Conservation (phyloP, 352 stramenopile genomes). For the Aphanomyces euteiches region DNA sequence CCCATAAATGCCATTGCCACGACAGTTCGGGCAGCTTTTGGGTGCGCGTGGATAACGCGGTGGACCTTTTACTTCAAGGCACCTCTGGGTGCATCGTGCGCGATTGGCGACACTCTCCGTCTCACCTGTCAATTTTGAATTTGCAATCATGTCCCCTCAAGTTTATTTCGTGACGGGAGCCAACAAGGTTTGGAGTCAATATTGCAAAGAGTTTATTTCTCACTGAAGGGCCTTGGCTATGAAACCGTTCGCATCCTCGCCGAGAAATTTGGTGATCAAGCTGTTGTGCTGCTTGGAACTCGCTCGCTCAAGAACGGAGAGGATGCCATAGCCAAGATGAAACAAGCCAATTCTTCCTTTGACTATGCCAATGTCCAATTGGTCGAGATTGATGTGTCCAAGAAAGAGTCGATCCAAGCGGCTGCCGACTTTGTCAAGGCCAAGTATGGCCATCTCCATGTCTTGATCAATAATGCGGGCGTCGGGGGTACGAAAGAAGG, state of each 20-base stretch:
- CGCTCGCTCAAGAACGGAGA: not conserved
- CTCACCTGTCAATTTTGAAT: too few relatives aligned
- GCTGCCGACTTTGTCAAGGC: not conserved
- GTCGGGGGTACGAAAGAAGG: not conserved
- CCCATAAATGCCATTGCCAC: too few relatives aligned
- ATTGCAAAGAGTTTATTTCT: too few relatives aligned
- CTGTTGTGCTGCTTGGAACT: conserved; percentile 11
- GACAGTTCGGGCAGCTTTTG: too few relatives aligned
- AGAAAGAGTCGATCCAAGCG: conserved; percentile 7
- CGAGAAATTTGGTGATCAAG: not conserved
- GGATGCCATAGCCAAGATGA: not conserved
- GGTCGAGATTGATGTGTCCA: conserved; percentile 15
- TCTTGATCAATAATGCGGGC: conserved; percentile 24
- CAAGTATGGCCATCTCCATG: conserved; percentile 3
- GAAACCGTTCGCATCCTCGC: conserved; percentile 22
- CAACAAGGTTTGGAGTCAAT: conserved; percentile 1
- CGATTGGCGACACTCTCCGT: too few relatives aligned
- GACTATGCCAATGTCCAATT: conserved; percentile 10
- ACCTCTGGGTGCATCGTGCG: too few relatives aligned
- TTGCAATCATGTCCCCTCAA: too few relatives aligned
- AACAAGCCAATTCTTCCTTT: not conserved
- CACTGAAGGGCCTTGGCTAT: conserved; percentile 20
- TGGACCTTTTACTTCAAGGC: too few relatives aligned
- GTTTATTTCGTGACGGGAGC: not conserved
- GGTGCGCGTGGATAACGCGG: too few relatives aligned